A percentile compares a stretch with the other conserved stretches of the same genome.
Evolutionary conservation across 176 grass and related monocot genomes (phyloP).

Genomic region (Eragrostis nindensis): DNA sequence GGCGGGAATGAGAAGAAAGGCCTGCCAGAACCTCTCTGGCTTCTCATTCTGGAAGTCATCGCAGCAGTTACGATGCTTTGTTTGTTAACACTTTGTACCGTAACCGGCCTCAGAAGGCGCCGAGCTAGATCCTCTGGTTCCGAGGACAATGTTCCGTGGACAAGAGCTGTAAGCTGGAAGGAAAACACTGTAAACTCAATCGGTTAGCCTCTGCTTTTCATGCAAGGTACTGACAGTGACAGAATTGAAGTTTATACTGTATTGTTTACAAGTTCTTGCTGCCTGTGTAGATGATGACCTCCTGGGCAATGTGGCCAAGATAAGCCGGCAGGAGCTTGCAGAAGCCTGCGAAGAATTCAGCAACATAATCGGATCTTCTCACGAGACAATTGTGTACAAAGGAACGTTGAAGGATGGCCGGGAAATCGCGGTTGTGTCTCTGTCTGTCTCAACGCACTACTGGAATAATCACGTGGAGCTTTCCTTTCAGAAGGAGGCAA

Average conservation of each 20-base stretch:
- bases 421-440: conserved; percentile 91
- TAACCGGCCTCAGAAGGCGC: conserved; percentile 43
- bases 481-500: conserved; percentile 85
- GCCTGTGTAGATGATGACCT: conserved; percentile 60
- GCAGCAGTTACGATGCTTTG: conserved; percentile 51
- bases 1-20: conserved; percentile 38
- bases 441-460: conserved; percentile 56
- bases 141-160: conserved; percentile 34
- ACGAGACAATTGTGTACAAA: conserved; percentile 83
- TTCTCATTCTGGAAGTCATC: conserved; percentile 77
- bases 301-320: conserved; percentile 59
- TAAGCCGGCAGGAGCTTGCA: conserved; percentile 71
- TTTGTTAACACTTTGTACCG: conserved; percentile 54
- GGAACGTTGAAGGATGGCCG: conserved; percentile 77
- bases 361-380: conserved; percentile 94
- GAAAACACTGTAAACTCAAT: conserved; percentile 69
- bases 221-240: conserved; percentile 7
- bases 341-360: conserved; percentile 97
- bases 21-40: conserved; percentile 67
- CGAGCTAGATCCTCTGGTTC: conserved; percentile 53
- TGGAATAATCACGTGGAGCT: conserved; percentile 85
- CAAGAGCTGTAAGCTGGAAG: conserved; percentile 72
- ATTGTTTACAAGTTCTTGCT: conserved; percentile 2
- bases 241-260: not conserved
- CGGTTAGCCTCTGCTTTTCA: conserved; percentile 48